Conservation (phyloP, 2,329 filamentous ascomycete genomes). For the Stenocarpella maydis region DNA sequence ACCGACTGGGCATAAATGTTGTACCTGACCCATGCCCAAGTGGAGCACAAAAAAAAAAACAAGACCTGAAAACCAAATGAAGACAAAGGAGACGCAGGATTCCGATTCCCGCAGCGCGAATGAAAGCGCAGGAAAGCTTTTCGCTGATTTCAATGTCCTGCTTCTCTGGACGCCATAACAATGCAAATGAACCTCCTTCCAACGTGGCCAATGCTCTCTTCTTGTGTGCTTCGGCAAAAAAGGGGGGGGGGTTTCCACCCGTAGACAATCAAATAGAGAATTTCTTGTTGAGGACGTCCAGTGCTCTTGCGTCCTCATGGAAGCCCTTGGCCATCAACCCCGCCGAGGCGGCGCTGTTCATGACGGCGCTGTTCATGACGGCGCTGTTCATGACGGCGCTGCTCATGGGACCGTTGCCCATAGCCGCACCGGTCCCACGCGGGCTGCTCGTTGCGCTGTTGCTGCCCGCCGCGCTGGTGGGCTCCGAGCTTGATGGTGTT, state of each 20-base stretch:
- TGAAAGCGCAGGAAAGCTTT: conserved; percentile 8
- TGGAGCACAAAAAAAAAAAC: neutral
- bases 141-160: neutral
- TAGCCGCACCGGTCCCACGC: conserved; percentile 39
- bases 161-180: conserved; percentile 24
- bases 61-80: neutral
- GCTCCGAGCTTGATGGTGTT: conserved; percentile 55
- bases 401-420: conserved; percentile 1
- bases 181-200: conserved; percentile 22
- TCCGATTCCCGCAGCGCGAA: neutral
- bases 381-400: neutral
- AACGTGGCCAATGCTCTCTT: conserved; percentile 9
- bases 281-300: conserved; percentile 42
- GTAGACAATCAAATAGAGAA: conserved; percentile 39
- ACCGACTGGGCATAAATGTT: neutral
- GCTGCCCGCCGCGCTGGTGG: conserved; percentile 53
- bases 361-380: neutral
- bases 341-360: conserved; percentile 1
- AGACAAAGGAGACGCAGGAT: neutral
- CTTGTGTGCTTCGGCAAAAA: neutral
- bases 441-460: conserved; percentile 59
- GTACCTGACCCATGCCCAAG: neutral
- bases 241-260: neutral
- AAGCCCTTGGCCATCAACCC: conserved; percentile 33
- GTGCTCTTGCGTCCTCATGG: conserved; percentile 40